Percentiles rank a stretch among this genome's conserved stretches.
These are phyloP conservation scores for Pythium utonaiense DNA, from an alignment of 352 stramenopile species.

Conservation along the genomic window DNA sequence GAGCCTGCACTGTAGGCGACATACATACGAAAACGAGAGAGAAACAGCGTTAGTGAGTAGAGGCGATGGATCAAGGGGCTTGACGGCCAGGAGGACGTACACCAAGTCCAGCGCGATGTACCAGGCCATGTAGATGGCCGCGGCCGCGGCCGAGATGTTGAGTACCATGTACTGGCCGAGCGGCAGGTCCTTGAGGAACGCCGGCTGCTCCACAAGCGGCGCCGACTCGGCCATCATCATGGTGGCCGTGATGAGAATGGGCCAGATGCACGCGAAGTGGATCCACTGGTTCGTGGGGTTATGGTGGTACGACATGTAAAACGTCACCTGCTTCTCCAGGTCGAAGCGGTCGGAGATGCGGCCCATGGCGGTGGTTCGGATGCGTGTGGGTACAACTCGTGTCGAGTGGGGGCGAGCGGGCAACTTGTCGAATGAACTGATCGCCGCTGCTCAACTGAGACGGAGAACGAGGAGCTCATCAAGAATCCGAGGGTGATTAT, in stretches of 20 bases:
- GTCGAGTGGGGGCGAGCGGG: too few relatives aligned
- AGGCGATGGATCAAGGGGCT: too few relatives aligned
- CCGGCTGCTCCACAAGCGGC: slow-evolving; percentile 23
- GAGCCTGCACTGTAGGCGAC: slow-evolving; percentile 28
- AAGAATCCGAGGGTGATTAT: too few relatives aligned
- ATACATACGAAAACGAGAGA: not conserved
- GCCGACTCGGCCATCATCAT: slow-evolving; percentile 36
- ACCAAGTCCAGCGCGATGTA: slow-evolving; percentile 43
- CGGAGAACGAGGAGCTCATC: too few relatives aligned
- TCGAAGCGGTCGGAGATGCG: slow-evolving; percentile 42
- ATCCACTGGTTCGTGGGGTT: slow-evolving; percentile 59
- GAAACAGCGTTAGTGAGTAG: not conserved
- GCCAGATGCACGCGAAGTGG: slow-evolving; percentile 65
- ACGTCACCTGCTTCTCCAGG: slow-evolving; percentile 56
- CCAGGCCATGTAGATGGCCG: slow-evolving; percentile 44
- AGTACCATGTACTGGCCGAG: slow-evolving; percentile 37
- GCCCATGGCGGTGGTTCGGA: slow-evolving; percentile 16
- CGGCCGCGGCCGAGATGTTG: slow-evolving; percentile 33
- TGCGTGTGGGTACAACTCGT: too few relatives aligned
- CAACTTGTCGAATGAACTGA: too few relatives aligned
- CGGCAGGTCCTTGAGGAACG: slow-evolving; percentile 22
- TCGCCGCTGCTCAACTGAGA: too few relatives aligned
- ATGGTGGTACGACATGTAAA: slow-evolving; percentile 65
- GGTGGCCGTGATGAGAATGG: slow-evolving; percentile 47
- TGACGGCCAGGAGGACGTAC: too few relatives aligned